Percentiles rank a stretch among this genome's conserved stretches.
These are phyloP conservation scores for Misopates orontium DNA, from an alignment of 257 asterid species.

Conservation along the genomic window DNA sequence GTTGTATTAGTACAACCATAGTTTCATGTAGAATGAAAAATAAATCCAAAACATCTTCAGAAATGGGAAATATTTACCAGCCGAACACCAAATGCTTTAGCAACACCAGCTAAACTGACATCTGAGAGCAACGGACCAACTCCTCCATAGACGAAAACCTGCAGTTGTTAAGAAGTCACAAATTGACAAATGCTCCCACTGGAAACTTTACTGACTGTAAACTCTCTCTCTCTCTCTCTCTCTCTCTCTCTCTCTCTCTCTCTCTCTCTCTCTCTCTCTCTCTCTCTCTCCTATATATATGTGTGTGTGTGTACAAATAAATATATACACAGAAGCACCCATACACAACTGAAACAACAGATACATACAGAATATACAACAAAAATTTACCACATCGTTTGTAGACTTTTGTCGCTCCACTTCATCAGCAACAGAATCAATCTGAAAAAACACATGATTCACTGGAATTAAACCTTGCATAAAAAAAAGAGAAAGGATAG, in stretches of 20 bases:
- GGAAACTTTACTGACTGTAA: neutral
- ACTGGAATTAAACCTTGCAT: constrained; percentile 7
- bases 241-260: constrained; percentile 11
- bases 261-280: constrained; percentile 14
- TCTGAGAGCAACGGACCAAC: constrained; percentile 92
- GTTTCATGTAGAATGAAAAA: neutral
- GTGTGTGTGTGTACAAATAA: too few relatives aligned
- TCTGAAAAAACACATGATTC: constrained; percentile 42
- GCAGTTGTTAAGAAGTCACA: constrained; percentile 19
- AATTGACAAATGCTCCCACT: constrained; percentile 3
- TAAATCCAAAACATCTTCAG: neutral
- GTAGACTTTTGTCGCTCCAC: constrained; percentile 71
- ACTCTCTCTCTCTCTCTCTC: constrained; percentile 14
- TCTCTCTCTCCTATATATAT: neutral
- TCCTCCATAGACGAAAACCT: constrained; percentile 90
- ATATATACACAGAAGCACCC: neutral
- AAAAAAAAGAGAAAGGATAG: constrained; percentile 15
- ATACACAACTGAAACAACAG: neutral
- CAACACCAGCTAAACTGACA: constrained; percentile 86
- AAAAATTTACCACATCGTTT: constrained; percentile 70
- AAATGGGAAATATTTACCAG: constrained; percentile 41
- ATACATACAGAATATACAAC: neutral
- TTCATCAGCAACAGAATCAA: constrained; percentile 93
- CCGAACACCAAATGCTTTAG: constrained; percentile 97
- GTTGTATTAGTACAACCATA: neutral